phyloP scores from a whole-genome alignment of 129 eudicot species.

The Flaveria linearis region DNA sequence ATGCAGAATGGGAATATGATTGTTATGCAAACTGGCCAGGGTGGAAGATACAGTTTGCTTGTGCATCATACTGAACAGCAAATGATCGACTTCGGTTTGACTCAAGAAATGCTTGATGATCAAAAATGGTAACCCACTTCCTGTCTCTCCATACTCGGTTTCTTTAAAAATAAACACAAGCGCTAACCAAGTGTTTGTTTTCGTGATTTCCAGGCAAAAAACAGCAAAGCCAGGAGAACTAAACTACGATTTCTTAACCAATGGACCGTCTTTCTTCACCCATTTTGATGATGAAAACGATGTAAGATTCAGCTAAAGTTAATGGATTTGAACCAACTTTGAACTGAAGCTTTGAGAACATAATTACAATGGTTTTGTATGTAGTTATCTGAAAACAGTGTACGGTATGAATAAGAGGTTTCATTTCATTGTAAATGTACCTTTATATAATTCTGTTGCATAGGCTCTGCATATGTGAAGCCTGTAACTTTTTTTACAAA shows the following conservation, averaged over 20 bases:
- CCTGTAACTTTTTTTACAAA: conserved; percentile 8
- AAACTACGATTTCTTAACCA: conserved; percentile 54
- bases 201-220: conserved; percentile 52
- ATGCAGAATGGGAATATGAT: conserved; percentile 60
- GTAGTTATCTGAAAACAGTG: background rate
- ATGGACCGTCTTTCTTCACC: conserved; percentile 87
- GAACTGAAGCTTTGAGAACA: background rate
- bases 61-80: conserved; percentile 72
- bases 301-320: conserved; percentile 5
- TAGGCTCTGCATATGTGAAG: conserved; percentile 3
- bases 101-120: conserved; percentile 72
- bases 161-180: background rate
- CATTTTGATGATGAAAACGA: conserved; percentile 52
- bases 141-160: background rate
- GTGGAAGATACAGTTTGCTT: conserved; percentile 83
- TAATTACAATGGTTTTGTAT: background rate
- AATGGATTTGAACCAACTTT: background rate
- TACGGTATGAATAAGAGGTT: background rate
- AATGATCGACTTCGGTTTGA: conserved; percentile 65
- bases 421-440: conserved; percentile 1
- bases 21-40: conserved; percentile 80
- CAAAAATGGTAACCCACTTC: conserved; percentile 60
- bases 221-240: conserved; percentile 76
- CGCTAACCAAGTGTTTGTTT: background rate
- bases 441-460: conserved; percentile 11